These are phyloP conservation scores for Petunia hybrid DNA, from an alignment of 305 asterid species.

Conservation along the genomic window DNA sequence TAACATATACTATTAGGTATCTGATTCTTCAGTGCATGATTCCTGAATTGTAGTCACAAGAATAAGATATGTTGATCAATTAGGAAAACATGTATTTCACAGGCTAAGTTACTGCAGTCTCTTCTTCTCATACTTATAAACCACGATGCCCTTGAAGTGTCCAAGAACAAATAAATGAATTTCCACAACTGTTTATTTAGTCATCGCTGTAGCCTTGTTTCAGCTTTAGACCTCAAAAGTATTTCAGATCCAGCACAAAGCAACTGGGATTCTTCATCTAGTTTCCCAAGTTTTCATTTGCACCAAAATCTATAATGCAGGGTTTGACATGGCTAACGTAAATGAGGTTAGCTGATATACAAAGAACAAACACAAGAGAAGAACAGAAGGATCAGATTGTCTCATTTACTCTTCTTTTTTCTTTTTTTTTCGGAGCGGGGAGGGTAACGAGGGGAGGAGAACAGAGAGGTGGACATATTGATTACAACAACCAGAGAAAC, in stretches of 20 bases:
- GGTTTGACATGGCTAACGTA: background rate
- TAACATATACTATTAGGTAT: background rate
- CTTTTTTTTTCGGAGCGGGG: no score
- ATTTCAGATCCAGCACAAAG: no score
- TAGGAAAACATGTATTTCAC: conserved; percentile 10
- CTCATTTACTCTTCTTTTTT: background rate
- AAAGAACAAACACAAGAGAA: background rate
- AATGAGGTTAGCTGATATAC: background rate
- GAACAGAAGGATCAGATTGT: background rate
- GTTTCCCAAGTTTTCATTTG: background rate
- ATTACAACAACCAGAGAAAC: background rate
- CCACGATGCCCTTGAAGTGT: no score
- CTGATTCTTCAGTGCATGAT: background rate
- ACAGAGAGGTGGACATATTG: no score
- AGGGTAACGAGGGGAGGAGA: no score
- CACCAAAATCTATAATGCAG: background rate
- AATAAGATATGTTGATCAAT: background rate
- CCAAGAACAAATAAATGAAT: background rate
- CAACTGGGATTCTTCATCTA: background rate
- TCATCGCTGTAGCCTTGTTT: background rate
- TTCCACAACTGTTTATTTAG: background rate
- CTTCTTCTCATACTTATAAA: background rate
- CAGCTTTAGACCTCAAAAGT: background rate
- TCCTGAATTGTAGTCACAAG: background rate
- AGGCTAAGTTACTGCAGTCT: background rate